A percentile compares a stretch with the other conserved stretches of the same genome.
Evolutionary conservation across 192 early-diverging fungal genomes (phyloP).

Genomic region (Podila epicladia): DNA sequence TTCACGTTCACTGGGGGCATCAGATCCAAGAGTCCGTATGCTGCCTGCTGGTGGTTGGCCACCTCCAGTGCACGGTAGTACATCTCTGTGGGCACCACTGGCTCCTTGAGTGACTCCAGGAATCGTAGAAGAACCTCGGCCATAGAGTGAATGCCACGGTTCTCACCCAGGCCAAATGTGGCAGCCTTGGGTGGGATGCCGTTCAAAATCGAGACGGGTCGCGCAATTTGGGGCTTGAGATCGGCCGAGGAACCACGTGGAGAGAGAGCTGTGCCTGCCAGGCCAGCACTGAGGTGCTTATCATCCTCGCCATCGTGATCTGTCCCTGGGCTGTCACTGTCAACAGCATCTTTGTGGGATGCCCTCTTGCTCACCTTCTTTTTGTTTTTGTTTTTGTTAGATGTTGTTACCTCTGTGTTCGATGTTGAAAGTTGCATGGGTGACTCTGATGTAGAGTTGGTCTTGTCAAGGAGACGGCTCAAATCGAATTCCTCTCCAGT

Average conservation of each 20-base stretch:
- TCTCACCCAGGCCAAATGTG: conserved; percentile 62
- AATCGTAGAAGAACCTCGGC: conserved; percentile 76
- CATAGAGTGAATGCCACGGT: conserved; percentile 68
- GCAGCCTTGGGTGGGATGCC: conserved; percentile 53
- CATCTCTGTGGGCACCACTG: conserved; percentile 74
- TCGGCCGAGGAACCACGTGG: conserved; percentile 41
- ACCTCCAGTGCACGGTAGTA: conserved; percentile 73
- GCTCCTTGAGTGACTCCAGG: conserved; percentile 75
- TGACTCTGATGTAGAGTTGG: neutral
- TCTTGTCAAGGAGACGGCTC: conserved; percentile 44
- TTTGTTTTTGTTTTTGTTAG: conserved; percentile 22
- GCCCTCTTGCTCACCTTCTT: conserved; percentile 21
- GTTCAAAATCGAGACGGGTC: conserved; percentile 58
- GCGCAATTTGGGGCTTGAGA: conserved; percentile 49
- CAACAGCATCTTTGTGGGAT: neutral
- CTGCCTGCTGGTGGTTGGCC: conserved; percentile 51
- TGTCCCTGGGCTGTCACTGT: conserved; percentile 20
- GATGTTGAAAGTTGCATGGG: neutral
- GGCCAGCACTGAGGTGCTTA: conserved; percentile 19
- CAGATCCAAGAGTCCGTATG: conserved; percentile 38
- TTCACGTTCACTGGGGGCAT: conserved; percentile 75
- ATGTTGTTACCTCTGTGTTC: conserved; percentile 2
- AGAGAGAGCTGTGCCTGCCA: conserved; percentile 16
- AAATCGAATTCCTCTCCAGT: conserved; percentile 74
- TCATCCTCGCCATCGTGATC: conserved; percentile 22